These are phyloP conservation scores for Tarenaya hassleriana DNA, from an alignment of 345 rosid species.

Conservation along the genomic window DNA sequence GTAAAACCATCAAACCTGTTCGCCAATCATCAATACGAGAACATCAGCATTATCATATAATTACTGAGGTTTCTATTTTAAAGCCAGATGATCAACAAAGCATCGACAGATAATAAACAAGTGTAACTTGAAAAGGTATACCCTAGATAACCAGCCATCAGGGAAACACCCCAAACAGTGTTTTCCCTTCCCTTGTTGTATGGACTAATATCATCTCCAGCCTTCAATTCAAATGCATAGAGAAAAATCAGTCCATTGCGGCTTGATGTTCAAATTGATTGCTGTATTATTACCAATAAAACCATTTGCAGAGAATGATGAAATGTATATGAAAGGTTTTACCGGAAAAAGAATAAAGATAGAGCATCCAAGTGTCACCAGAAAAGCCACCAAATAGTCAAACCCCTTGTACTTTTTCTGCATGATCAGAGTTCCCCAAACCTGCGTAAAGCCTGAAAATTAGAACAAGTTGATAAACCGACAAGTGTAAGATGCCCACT, in stretches of 20 bases:
- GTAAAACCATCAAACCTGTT: constrained; percentile 95
- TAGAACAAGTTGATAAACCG: constrained; percentile 1
- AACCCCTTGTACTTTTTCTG: constrained; percentile 79
- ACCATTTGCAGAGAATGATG: background rate
- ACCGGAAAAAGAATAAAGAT: constrained; percentile 90
- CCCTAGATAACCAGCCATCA: constrained; percentile 97
- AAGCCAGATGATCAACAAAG: background rate
- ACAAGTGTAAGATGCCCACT: background rate
- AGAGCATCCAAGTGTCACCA: constrained; percentile 89
- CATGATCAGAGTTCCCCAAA: constrained; percentile 91
- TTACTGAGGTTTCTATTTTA: background rate
- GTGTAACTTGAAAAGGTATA: constrained; percentile 29
- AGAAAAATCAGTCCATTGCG: constrained; percentile 12
- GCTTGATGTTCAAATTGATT: background rate
- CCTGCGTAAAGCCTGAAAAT: constrained; percentile 28
- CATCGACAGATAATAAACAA: background rate
- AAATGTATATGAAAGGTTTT: constrained; percentile 10
- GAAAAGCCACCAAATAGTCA: constrained; percentile 77
- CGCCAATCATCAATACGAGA: constrained; percentile 7
- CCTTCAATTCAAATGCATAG: constrained; percentile 40
- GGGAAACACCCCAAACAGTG: constrained; percentile 85
- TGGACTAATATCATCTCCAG: constrained; percentile 73
- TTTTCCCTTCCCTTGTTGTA: constrained; percentile 84
- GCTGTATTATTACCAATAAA: background rate
- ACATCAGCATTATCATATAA: background rate